phyloP scores from a whole-genome alignment of 257 asterid genomes.

The Buddleja alternifolia region DNA sequence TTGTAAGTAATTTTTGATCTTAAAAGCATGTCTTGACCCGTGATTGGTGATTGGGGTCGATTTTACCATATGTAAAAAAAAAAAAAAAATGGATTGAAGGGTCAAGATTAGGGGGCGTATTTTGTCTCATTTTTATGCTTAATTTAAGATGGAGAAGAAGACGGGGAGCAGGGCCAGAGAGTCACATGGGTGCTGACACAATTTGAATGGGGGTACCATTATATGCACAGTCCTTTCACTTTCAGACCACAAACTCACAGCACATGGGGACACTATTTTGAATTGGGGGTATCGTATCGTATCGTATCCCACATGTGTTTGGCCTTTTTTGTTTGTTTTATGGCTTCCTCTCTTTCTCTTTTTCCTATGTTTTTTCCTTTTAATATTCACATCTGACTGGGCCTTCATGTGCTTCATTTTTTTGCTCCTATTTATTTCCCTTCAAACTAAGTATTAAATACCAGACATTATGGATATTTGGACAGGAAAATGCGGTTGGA shows the following conservation, averaged over 20 bases:
- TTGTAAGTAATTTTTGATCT: too few species aligned
- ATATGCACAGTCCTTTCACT: conserved; percentile 45
- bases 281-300: neutral
- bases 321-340: conserved; percentile 41
- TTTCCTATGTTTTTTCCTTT: conserved; percentile 1
- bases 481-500: neutral
- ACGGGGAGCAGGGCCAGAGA: too few species aligned
- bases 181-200: conserved; percentile 33
- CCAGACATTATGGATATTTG: conserved; percentile 30
- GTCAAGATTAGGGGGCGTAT: too few species aligned
- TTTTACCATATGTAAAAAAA: too few species aligned
- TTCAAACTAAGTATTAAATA: too few species aligned
- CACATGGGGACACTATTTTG: conserved; percentile 32
- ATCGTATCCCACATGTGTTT: conserved; percentile 36
- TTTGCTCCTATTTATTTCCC: neutral
- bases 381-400: conserved; percentile 11
- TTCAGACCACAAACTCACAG: conserved; percentile 47
- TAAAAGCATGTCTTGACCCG: too few species aligned
- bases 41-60: too few species aligned
- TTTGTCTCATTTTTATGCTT: too few species aligned
- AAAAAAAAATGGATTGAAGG: too few species aligned
- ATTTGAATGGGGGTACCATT: conserved; percentile 30
- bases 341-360: conserved; percentile 19
- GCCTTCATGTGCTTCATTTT: conserved; percentile 36
- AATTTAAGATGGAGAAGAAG: too few species aligned